Base-by-base conservation (phyloP, 2,329 filamentous ascomycete species). In the Graphilbum fragrans region DNA sequence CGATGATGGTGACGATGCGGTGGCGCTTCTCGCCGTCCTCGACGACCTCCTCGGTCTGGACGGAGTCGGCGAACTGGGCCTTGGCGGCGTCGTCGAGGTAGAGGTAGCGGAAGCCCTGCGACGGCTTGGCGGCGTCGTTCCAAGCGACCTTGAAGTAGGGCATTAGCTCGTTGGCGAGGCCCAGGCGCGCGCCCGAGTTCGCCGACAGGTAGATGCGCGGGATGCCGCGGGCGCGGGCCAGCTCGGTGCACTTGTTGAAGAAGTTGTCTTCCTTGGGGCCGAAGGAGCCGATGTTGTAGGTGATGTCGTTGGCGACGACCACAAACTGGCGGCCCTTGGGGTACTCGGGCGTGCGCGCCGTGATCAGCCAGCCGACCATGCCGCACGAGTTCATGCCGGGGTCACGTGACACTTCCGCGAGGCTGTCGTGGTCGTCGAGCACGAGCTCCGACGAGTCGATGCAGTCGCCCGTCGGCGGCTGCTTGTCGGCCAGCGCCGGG, bases 321-420 rank as follows among this genome's bases (percentile, higher is more conserved):
- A 98, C 80, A 65, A 96, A 95, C 57, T 85, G 85, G 52, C 92
- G 79, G 45, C 92, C 92, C 49, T 77, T 75, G 44, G 92, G 90
- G 60, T 98, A 98, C 63, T 98, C 92, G 10, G 92, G 92, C 2
- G 92, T 96, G 59, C 80, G 86, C 16, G 88, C 92, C 47, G 86
- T 93, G 60, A 96, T 82, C 50, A 96, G 76, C 92, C 92, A 98
- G 51, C 87, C 92, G 42, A 98, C 90, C 92, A 98, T 98, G 67
- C 92, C 92, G 56, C 92, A 92, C 35, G 74, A 84, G 70, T 98
- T 98, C 58, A 86, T 92, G 49, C 92, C 92, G 44, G 92, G 86
- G 56, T 96, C 90, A 52, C 92, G 86, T 54, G 87, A 84, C 48
- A 98, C 88, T 62, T 98, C 90, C 39, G 86, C 79, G 22, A 98